Evolutionary conservation across 163 green algal genomes (phyloP).

Genomic region (Trebouxia gelatinosa): DNA sequence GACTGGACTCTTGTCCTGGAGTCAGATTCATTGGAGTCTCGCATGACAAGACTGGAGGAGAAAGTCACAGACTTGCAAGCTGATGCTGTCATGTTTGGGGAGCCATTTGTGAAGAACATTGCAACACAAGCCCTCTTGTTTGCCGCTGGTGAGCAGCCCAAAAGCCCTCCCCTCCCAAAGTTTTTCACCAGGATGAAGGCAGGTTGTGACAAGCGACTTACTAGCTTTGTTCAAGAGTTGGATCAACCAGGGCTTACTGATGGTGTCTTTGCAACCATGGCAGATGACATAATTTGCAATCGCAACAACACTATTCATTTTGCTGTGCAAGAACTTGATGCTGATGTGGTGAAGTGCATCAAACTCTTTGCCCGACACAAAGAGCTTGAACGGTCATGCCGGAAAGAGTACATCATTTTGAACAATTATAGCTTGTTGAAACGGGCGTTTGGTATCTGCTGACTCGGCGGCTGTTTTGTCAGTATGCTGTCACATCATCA

Average conservation of each 20-base stretch:
- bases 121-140: not conserved
- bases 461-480: too few species aligned
- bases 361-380: not conserved
- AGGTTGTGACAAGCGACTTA: not conserved
- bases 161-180: not conserved
- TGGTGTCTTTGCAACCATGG: not conserved
- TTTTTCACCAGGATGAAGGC: not conserved
- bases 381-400: not conserved
- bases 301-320: not conserved
- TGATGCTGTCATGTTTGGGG: not conserved
- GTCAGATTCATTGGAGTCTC: not conserved
- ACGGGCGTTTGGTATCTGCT: not conserved
- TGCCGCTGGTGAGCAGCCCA: not conserved
- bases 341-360: not conserved
- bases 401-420: not conserved
- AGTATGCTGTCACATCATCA: too few species aligned
- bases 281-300: not conserved
- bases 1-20: not conserved
- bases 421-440: not conserved
- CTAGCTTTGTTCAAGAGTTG: not conserved
- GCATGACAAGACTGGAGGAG: not conserved
- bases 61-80: not conserved
- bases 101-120: not conserved
- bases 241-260: not conserved
- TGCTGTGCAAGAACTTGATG: not conserved